These are phyloP conservation scores for Pythium phragmitis DNA, from an alignment of 352 stramenopile species.

Conservation along the genomic window DNA sequence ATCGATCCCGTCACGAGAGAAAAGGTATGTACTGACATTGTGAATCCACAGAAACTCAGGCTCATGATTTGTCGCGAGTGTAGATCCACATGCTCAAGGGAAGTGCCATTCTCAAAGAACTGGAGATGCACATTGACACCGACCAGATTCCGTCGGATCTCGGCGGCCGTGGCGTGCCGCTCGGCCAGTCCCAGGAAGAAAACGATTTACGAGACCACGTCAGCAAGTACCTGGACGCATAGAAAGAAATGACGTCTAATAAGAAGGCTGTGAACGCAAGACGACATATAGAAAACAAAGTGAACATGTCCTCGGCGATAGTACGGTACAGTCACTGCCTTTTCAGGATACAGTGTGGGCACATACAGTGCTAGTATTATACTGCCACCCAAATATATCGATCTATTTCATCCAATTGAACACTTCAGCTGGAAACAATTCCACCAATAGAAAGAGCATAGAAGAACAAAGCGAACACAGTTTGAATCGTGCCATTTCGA, in stretches of 20 bases:
- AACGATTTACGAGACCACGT: conserved; percentile 61
- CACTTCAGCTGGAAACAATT: no score
- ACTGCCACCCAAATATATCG: no score
- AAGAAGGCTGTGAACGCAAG: no score
- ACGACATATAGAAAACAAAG: no score
- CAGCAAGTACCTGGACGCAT: conserved; percentile 57
- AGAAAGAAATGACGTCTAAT: background rate
- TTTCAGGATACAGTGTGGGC: no score
- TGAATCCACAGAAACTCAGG: background rate
- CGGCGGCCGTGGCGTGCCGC: conserved; percentile 51
- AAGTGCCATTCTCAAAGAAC: conserved; percentile 67
- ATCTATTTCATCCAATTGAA: no score
- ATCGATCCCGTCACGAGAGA: conserved; percentile 93
- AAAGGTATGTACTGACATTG: conserved; percentile 67
- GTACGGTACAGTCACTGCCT: no score
- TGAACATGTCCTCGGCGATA: no score
- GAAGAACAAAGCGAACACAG: no score
- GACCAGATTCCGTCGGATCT: conserved; percentile 73
- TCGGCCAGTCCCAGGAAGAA: conserved; percentile 79
- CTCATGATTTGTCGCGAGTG: background rate
- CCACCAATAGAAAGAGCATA: no score
- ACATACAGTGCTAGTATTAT: no score
- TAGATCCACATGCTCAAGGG: conserved; percentile 76
- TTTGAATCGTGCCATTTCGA: no score
- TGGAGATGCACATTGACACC: conserved; percentile 69